phyloP scores from a whole-genome alignment of 2,329 filamentous ascomycete genomes.

The Penicillium decumbens region DNA sequence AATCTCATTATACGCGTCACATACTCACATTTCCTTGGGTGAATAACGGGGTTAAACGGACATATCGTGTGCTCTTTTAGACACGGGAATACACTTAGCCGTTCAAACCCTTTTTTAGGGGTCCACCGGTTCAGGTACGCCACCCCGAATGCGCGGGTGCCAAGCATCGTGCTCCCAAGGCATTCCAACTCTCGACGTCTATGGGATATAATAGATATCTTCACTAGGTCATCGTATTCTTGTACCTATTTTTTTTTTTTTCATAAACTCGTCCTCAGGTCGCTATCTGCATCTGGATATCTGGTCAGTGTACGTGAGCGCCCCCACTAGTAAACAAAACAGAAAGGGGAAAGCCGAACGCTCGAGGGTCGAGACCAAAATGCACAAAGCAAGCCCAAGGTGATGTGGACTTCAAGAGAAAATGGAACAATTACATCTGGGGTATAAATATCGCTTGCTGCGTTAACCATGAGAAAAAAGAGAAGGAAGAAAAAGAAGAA shows the following conservation, averaged over 20 bases:
- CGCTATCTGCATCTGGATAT: not conserved
- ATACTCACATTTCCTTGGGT: not conserved
- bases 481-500: slow-evolving; percentile 3
- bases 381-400: slow-evolving; percentile 4
- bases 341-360: slow-evolving; percentile 8
- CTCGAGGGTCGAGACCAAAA: slow-evolving; percentile 8
- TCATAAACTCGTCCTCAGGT: slow-evolving; percentile 9
- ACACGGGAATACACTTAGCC: not conserved
- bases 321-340: not conserved
- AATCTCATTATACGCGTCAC: not conserved
- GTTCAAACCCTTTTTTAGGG: not conserved
- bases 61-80: not conserved
- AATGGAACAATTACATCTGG: slow-evolving; percentile 12
- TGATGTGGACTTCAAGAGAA: not conserved
- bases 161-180: not conserved
- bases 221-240: slow-evolving; percentile 11
- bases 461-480: slow-evolving; percentile 10
- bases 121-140: not conserved
- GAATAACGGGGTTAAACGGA: not conserved
- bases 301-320: slow-evolving; percentile 11
- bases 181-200: no score
- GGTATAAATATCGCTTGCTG: slow-evolving; percentile 23
- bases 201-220: not conserved
- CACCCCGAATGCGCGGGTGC: not conserved
- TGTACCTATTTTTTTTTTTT: slow-evolving; percentile 9